A percentile compares a stretch with the other conserved stretches of the same genome.
Evolutionary conservation across 1,284 basidiomycete species (phyloP).

Genomic region (Hemileia vastatrix): DNA sequence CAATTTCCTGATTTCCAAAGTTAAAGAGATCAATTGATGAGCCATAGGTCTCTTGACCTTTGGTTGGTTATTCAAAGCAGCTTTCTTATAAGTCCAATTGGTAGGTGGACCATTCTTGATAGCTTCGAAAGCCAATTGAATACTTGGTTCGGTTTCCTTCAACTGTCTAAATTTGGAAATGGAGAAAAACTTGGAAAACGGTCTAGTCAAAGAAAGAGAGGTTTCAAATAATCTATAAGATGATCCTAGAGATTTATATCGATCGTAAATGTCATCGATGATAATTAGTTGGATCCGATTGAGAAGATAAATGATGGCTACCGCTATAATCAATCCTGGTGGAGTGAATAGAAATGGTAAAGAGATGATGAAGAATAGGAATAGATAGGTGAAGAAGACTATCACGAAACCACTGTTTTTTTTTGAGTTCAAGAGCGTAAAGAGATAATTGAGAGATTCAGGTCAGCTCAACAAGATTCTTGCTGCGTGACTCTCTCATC

Average conservation of each 20-base stretch:
- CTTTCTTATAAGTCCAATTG: not conserved
- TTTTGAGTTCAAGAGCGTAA: too few species aligned
- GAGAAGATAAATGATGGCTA: too few species aligned
- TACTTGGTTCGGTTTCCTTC: not conserved
- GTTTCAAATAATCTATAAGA: not conserved
- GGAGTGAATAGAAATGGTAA: too few species aligned
- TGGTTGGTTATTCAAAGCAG: not conserved
- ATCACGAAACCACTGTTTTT: too few species aligned
- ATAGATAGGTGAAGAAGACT: too few species aligned
- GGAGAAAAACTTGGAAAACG: not conserved
- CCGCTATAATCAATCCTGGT: too few species aligned
- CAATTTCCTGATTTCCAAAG: too few species aligned
- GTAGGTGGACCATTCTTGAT: not conserved
- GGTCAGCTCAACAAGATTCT: too few species aligned
- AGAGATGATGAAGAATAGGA: too few species aligned
- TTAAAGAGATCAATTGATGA: not conserved
- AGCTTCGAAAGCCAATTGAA: not conserved
- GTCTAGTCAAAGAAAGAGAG: not conserved
- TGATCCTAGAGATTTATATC: slow-evolving; percentile 10
- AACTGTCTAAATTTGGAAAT: not conserved
- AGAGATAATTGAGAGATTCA: too few species aligned
- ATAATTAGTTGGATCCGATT: too few species aligned
- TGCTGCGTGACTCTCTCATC: too few species aligned
- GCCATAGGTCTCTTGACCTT: not conserved
- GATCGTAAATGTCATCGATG: slow-evolving; percentile 16